A percentile compares a stretch with the other conserved stretches of the same genome.
phyloP scores from a whole-genome alignment of 148 eudicot species.

The Rhododendron kiyosumense region DNA sequence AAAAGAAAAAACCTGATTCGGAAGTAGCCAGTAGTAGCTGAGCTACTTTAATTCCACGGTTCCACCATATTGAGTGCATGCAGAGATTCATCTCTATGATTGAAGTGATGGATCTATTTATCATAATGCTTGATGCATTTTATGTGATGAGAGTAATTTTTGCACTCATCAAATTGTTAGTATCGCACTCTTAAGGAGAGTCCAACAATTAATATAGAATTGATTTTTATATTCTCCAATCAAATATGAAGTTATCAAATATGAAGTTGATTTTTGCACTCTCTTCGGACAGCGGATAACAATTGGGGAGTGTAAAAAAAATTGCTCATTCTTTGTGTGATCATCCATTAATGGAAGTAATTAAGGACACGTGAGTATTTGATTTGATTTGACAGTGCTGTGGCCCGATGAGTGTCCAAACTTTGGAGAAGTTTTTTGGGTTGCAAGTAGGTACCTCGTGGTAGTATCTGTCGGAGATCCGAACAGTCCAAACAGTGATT shows the following conservation, averaged over 20 bases:
- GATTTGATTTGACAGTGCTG: background rate
- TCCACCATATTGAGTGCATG: background rate
- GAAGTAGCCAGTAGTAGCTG: background rate
- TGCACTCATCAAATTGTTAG: no score
- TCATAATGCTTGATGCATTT: background rate
- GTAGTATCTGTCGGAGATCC: fast-evolving
- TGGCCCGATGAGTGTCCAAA: background rate
- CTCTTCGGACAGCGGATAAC: no score
- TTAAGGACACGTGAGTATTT: background rate
- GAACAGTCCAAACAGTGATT: no score
- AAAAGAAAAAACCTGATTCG: no score
- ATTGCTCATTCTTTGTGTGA: background rate
- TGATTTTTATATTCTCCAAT: no score
- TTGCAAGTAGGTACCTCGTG: no score
- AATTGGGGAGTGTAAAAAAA: no score
- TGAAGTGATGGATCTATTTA: background rate
- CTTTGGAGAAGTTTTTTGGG: background rate
- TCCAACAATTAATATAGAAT: no score
- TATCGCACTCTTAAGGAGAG: no score
- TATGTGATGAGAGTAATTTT: no score
- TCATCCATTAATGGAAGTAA: background rate
- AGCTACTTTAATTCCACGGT: background rate
- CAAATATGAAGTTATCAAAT: no score
- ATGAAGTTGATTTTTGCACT: no score
- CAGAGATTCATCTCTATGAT: background rate